These are phyloP conservation scores for Pilatotrama ljubarskyi DNA, from an alignment of 768 basidiomycete species.

Conservation along the genomic window DNA sequence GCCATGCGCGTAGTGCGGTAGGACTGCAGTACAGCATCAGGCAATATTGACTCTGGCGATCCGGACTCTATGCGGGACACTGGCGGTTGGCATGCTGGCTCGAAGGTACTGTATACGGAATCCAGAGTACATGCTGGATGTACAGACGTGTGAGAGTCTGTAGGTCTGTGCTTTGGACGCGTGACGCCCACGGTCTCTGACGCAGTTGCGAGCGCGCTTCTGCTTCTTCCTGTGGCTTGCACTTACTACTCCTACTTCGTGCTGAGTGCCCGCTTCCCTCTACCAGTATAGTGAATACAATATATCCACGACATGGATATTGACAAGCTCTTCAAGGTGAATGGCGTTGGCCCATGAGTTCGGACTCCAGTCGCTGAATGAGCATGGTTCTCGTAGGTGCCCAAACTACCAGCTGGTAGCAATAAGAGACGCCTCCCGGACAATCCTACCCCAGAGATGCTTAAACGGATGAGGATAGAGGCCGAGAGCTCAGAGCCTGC, in stretches of 20 bases:
- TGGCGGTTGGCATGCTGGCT: too few species aligned
- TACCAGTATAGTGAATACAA: background rate
- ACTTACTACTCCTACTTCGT: background rate
- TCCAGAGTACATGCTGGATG: too few species aligned
- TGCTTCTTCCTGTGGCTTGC: background rate
- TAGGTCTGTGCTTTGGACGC: too few species aligned
- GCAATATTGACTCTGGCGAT: too few species aligned
- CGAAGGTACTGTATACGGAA: too few species aligned
- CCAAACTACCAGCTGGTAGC: slow-evolving; percentile 62
- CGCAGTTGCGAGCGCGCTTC: background rate
- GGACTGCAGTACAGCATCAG: too few species aligned
- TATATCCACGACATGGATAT: slow-evolving; percentile 42
- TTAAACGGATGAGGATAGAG: slow-evolving; percentile 77
- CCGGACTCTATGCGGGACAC: too few species aligned
- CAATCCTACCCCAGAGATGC: slow-evolving; percentile 75
- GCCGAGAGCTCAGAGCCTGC: slow-evolving; percentile 18
- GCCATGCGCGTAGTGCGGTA: too few species aligned
- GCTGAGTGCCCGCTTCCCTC: background rate
- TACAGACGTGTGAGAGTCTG: too few species aligned
- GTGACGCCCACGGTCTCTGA: too few species aligned
- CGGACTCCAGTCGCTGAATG: background rate
- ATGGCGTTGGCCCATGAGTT: background rate
- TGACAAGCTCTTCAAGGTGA: slow-evolving; percentile 51
- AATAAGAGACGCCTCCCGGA: slow-evolving; percentile 77
- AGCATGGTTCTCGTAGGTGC: slow-evolving; percentile 45